Evolutionary conservation across 192 early-diverging fungal species (phyloP).

Genomic region (Mortierella antarctica): DNA sequence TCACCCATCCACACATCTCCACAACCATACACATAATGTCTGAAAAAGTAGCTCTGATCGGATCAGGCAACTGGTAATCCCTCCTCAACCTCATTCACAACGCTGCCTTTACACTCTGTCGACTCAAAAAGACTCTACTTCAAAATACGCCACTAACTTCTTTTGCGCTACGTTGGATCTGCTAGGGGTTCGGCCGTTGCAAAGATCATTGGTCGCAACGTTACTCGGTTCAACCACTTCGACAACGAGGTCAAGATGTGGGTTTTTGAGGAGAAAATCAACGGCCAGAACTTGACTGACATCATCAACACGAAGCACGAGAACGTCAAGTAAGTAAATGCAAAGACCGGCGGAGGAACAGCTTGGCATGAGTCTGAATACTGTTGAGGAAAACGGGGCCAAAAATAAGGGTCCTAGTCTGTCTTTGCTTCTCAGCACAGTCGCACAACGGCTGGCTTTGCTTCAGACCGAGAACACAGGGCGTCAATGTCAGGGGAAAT

Average conservation of each 20-base stretch:
- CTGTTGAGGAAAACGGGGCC: neutral
- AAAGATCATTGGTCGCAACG: constrained; percentile 91
- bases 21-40: constrained; percentile 18
- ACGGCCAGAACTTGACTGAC: constrained; percentile 88
- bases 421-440: neutral
- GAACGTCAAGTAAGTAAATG: constrained; percentile 76
- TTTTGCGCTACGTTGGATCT: neutral
- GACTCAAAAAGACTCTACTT: neutral
- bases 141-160: neutral
- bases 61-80: constrained; percentile 94
- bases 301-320: constrained; percentile 96
- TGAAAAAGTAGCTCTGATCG: constrained; percentile 91
- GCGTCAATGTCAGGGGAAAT: too few species aligned
- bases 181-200: constrained; percentile 93
- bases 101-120: neutral
- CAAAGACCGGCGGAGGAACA: too few species aligned
- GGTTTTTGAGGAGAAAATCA: constrained; percentile 93
- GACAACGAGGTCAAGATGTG: constrained; percentile 90
- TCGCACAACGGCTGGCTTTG: too few species aligned
- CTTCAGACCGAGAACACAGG: too few species aligned
- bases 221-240: constrained; percentile 70
- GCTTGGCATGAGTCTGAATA: neutral
- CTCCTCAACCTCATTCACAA: neutral
- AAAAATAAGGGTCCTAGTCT: neutral
- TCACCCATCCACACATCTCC: neutral